phyloP scores from a whole-genome alignment of 495 filamentous ascomycete species.

The Talaromyces stipitatus region DNA sequence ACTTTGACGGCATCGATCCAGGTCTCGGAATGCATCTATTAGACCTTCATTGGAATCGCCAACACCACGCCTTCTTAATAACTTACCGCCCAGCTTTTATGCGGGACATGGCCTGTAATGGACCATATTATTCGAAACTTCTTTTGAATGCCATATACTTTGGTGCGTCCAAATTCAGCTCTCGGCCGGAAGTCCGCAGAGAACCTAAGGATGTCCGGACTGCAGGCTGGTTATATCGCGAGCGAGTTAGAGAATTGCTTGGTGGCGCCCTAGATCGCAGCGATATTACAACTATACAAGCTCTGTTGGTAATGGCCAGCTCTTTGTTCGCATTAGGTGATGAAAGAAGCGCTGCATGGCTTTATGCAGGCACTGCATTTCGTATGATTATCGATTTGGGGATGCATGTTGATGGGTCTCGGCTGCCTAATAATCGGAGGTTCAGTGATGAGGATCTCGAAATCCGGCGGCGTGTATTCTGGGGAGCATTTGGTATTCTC shows the following conservation, averaged over 20 bases:
- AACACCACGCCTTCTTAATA: conserved; percentile 25
- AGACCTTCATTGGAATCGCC: conserved; percentile 32
- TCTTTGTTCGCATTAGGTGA: conserved; percentile 30
- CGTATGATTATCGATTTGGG: conserved; percentile 42
- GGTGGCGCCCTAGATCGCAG: conserved; percentile 29
- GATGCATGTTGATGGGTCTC: conserved; percentile 25
- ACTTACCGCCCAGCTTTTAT: conserved; percentile 25
- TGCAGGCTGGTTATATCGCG: conserved; percentile 27
- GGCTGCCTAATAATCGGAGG: conserved; percentile 9
- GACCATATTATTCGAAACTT: conserved; percentile 38
- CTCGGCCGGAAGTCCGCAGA: conserved; percentile 20
- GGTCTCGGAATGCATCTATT: conserved; percentile 32
- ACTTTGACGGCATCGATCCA: conserved; percentile 33
- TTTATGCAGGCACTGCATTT: conserved; percentile 37
- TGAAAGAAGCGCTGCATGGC: conserved; percentile 36
- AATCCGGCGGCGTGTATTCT: conserved; percentile 31
- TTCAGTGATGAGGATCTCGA: conserved; percentile 33
- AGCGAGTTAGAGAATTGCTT: conserved; percentile 32
- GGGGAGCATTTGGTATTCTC: conserved; percentile 31
- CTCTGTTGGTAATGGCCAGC: conserved; percentile 31
- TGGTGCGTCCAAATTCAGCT: conserved; percentile 27
- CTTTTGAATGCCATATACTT: conserved; percentile 42
- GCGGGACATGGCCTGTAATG: conserved; percentile 27
- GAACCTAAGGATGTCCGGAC: conserved; percentile 27
- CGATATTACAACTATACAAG: conserved; percentile 39